Evolutionary conservation across 352 stramenopile genomes (phyloP).

Genomic region (Globisporangium nagaii): DNA sequence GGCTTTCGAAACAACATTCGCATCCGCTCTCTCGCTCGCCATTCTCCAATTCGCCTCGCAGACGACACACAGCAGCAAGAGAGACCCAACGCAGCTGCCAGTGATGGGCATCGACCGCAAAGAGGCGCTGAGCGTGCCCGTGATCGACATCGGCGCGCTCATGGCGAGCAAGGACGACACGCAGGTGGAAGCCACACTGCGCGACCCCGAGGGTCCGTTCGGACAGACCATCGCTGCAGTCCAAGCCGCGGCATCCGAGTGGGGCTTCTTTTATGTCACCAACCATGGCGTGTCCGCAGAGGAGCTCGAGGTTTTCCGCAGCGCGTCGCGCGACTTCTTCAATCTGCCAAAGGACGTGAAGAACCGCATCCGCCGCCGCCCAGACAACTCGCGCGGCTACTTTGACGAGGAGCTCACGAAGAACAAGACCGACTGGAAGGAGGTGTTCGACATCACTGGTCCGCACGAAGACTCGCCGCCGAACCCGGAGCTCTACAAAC

Average conservation of each 20-base stretch:
- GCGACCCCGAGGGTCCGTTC: slow-evolving; percentile 12
- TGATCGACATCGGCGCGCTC: slow-evolving; percentile 45
- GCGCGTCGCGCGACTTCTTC: slow-evolving; percentile 84
- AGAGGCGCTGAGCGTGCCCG: slow-evolving; percentile 20
- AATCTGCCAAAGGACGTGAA: slow-evolving; percentile 54
- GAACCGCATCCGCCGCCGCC: slow-evolving; percentile 50
- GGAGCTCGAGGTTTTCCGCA: slow-evolving; percentile 60
- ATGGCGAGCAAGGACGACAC: slow-evolving; percentile 29
- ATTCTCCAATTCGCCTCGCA: too few species aligned
- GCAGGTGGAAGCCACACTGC: slow-evolving; percentile 24
- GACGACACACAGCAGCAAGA: too few species aligned
- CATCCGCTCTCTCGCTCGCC: too few species aligned
- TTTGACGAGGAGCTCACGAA: slow-evolving; percentile 95
- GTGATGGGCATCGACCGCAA: too few species aligned
- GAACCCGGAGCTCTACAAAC: slow-evolving; percentile 36
- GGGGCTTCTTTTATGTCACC: slow-evolving; percentile 92
- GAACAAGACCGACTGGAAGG: slow-evolving; percentile 91
- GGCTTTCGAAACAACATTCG: too few species aligned
- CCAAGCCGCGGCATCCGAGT: slow-evolving; percentile 59
- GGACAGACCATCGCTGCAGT: slow-evolving; percentile 32
- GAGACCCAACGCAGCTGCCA: too few species aligned
- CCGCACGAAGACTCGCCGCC: slow-evolving; percentile 32
- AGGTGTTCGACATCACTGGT: slow-evolving; percentile 71
- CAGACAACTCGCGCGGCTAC: slow-evolving; percentile 86
- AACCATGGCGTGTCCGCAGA: slow-evolving; percentile 65